phyloP scores from a whole-genome alignment of 176 grass and related monocot species.

The Areca catechu region DNA sequence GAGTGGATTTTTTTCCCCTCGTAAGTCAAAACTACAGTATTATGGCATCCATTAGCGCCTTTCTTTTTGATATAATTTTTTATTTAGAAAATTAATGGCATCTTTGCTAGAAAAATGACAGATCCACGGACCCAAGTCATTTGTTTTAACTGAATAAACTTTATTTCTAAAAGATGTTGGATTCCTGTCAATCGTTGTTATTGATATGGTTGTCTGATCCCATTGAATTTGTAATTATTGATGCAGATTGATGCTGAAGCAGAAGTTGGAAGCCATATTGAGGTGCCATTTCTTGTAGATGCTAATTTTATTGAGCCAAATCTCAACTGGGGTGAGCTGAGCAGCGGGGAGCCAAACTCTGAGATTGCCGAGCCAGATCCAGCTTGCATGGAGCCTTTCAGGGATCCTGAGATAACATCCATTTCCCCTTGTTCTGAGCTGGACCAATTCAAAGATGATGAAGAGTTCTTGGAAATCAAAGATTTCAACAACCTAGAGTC shows the following conservation, averaged over 20 bases:
- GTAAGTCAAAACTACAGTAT: too few species aligned
- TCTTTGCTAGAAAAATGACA: too few species aligned
- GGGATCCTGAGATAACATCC: constrained; percentile 18
- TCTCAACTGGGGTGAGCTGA: background rate
- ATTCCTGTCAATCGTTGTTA: background rate
- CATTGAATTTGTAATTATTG: constrained; percentile 15
- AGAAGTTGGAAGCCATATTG: constrained; percentile 7
- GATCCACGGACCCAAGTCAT: too few species aligned
- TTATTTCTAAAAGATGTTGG: background rate
- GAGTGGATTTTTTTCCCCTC: too few species aligned
- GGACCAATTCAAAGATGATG: constrained; percentile 22
- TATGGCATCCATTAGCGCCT: too few species aligned
- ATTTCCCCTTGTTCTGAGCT: background rate
- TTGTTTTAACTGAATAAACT: background rate
- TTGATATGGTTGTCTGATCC: constrained; percentile 2
- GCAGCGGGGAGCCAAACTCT: background rate
- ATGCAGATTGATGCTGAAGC: constrained; percentile 27
- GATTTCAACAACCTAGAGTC: constrained; percentile 57
- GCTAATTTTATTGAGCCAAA: constrained; percentile 5
- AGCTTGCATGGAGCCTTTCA: constrained; percentile 23
- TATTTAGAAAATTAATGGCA: too few species aligned
- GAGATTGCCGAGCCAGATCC: constrained; percentile 37
- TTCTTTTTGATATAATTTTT: too few species aligned
- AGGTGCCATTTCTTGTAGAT: constrained; percentile 9
- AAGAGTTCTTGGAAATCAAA: constrained; percentile 84